Evolutionary conservation across 2,329 filamentous ascomycete species (phyloP).

Genomic region (Colletotrichum orbiculare): DNA sequence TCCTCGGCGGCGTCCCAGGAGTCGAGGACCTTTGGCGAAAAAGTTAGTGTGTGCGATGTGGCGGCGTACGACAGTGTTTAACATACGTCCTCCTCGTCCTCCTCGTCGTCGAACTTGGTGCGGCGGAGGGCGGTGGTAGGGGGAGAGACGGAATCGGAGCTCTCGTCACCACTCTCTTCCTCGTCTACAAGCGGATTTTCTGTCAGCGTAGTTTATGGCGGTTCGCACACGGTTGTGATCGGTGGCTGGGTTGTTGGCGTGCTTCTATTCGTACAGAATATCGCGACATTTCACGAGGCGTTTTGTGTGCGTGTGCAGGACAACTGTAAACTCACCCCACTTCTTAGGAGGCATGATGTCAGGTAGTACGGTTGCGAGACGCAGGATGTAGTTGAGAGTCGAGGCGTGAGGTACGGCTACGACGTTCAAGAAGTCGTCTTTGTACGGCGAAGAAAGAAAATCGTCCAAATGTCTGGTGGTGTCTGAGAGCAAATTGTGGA

Average conservation of each 20-base stretch:
- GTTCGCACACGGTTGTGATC: neutral
- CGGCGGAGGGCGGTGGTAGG: slow-evolving; percentile 54
- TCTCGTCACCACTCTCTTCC: slow-evolving; percentile 51
- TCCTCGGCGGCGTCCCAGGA: slow-evolving; percentile 98
- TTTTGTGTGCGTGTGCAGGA: slow-evolving; percentile 34
- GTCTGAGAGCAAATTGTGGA: slow-evolving; percentile 32
- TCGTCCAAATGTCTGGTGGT: slow-evolving; percentile 18
- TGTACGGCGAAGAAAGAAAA: neutral
- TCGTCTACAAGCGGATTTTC: slow-evolving; percentile 47
- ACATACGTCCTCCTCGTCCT: slow-evolving; percentile 83
- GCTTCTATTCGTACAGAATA: slow-evolving; percentile 16
- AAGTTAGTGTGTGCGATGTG: slow-evolving; percentile 19
- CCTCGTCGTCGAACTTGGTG: slow-evolving; percentile 88
- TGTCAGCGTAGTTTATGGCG: slow-evolving; percentile 6
- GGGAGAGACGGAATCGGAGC: slow-evolving; percentile 51
- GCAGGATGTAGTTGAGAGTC: neutral
- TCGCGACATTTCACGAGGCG: slow-evolving; percentile 33
- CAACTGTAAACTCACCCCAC: slow-evolving; percentile 52
- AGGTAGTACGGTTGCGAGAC: slow-evolving; percentile 30
- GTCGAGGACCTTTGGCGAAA: slow-evolving; percentile 78
- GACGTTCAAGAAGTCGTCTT: too few species aligned
- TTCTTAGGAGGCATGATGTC: slow-evolving; percentile 57
- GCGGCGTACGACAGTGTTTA: slow-evolving; percentile 19
- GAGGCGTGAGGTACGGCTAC: too few species aligned
- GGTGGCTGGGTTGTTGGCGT: neutral